Conservation (phyloP, 2,329 filamentous ascomycete genomes). For the Cladosporium sphaerospermum region DNA sequence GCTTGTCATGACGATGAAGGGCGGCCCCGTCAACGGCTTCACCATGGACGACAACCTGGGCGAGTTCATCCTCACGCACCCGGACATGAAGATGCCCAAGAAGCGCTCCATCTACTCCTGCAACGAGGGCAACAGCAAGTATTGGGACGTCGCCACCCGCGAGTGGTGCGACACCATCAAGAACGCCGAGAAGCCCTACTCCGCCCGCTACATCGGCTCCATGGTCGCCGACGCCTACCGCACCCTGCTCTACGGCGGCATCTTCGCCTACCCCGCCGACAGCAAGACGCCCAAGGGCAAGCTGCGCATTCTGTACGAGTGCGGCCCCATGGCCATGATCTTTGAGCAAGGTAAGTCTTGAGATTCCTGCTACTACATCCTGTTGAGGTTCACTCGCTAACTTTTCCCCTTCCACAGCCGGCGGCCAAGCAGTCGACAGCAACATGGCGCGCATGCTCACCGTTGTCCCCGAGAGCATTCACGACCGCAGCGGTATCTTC, state of each 20-base stretch:
- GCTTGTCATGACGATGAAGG: conserved; percentile 94
- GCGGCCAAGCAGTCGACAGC: conserved; percentile 85
- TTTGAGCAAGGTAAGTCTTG: conserved; percentile 86
- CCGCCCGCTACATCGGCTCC: conserved; percentile 87
- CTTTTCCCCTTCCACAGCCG: conserved; percentile 50
- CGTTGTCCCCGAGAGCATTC: conserved; percentile 83
- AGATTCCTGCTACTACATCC: no score
- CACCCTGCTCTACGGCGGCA: conserved; percentile 87
- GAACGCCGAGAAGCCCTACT: conserved; percentile 74
- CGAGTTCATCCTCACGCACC: conserved; percentile 98
- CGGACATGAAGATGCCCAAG: conserved; percentile 81
- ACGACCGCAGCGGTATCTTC: conserved; percentile 93
- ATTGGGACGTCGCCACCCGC: conserved; percentile 87
- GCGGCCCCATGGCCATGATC: conserved; percentile 96
- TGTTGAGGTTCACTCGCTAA: not conserved
- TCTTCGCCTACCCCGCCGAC: conserved; percentile 96
- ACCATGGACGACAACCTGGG: conserved; percentile 93
- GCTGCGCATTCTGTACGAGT: conserved; percentile 94
- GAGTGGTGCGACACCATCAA: conserved; percentile 88
- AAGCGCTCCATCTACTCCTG: conserved; percentile 87
- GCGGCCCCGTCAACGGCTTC: conserved; percentile 89
- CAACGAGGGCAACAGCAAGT: conserved; percentile 96
- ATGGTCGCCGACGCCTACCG: conserved; percentile 99
- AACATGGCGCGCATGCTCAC: conserved; percentile 87
- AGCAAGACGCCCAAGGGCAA: conserved; percentile 99